These are phyloP conservation scores for Eucalyptus polyanthemos DNA, from an alignment of 345 rosid species.

Conservation along the genomic window DNA sequence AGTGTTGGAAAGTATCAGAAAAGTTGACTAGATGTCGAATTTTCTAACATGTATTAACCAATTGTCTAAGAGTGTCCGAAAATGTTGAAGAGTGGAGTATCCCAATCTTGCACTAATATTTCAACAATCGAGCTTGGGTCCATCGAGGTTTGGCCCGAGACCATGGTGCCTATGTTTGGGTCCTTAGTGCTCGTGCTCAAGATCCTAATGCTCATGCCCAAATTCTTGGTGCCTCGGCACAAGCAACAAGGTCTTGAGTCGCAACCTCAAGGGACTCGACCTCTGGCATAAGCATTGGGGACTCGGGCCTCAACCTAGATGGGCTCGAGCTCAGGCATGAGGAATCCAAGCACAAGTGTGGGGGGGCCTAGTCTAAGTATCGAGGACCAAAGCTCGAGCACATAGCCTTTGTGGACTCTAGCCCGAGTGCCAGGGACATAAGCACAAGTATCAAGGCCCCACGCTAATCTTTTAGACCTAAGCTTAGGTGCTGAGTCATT, in stretches of 20 bases:
- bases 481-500: background rate
- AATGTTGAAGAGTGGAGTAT: too few species aligned
- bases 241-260: too few species aligned
- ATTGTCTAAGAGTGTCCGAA: fast-evolving
- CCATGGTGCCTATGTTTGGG: background rate
- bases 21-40: fast-evolving
- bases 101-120: background rate
- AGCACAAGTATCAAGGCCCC: background rate
- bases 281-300: too few species aligned
- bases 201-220: too few species aligned
- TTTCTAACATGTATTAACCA: fast-evolving
- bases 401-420: background rate
- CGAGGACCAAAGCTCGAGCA: background rate
- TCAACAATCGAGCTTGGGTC: background rate
- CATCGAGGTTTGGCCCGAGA: fast-evolving
- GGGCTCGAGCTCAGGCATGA: background rate
- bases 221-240: too few species aligned
- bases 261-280: too few species aligned
- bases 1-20: fast-evolving
- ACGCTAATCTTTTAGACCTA: background rate
- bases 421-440: background rate
- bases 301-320: background rate
- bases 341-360: background rate
- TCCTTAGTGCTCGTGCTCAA: too few species aligned
- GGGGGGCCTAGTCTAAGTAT: background rate